phyloP scores from a whole-genome alignment of 306 rosid genomes.

The Vigna trinervia region DNA sequence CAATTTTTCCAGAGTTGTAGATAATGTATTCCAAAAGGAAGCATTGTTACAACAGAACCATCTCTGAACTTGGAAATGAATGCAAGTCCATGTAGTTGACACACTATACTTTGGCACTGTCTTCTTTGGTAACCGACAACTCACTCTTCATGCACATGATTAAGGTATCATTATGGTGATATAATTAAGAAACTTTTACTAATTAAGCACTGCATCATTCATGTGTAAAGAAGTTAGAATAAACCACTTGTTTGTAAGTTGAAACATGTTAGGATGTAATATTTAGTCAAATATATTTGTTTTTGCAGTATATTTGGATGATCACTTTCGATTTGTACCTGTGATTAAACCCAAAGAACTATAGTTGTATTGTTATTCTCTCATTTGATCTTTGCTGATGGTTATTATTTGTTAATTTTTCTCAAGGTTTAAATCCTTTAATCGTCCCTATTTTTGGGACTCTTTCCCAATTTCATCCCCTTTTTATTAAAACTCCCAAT shows the following conservation, averaged over 20 bases:
- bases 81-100: constrained; percentile 18
- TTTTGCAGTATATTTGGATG: neutral
- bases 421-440: no score
- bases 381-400: neutral
- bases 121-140: constrained; percentile 1
- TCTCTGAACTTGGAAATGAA: constrained; percentile 21
- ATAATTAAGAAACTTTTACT: neutral
- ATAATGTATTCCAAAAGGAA: constrained; percentile 12
- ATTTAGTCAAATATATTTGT: neutral
- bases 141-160: constrained; percentile 14
- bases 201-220: neutral
- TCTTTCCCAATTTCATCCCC: no score
- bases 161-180: constrained; percentile 32
- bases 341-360: neutral
- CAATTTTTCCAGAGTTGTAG: constrained; percentile 10
- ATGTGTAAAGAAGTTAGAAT: constrained; percentile 14
- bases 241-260: constrained; percentile 5
- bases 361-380: neutral
- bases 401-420: neutral
- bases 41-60: constrained; percentile 23
- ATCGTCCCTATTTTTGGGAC: no score
- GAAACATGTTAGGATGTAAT: constrained; percentile 11
- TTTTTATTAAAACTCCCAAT: no score
- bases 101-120: neutral
- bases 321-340: neutral